Evolutionary conservation across 2,329 filamentous ascomycete species (phyloP), one percentile per base, ranked within the genome.

Genomic region (Penicillium sp.): DNA sequence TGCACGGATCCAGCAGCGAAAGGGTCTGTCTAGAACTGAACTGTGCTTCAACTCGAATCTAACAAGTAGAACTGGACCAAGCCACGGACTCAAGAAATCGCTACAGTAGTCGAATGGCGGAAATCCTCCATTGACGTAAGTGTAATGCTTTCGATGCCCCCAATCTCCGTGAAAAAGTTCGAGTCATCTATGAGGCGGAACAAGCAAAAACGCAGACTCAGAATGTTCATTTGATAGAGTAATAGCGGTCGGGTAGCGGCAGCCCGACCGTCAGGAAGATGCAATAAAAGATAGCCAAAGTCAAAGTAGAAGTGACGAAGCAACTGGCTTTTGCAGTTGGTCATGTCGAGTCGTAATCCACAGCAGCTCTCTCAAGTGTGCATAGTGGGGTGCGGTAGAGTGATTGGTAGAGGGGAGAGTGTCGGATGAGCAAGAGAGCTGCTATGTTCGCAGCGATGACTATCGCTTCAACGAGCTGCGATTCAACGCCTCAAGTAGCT

Each of bases 401-500:
- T 16, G 16, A 10, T 33, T 29, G 9, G 19, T 12, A 13, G 29
- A 44, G 41, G 13, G 30, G 28, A 38, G 46, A 48, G n/a, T 27
- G 10, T 38, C 29, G 4, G 34, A 45, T 43, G 33, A 36, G 27
- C 16, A 35, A 44, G 35, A 40, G 41, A 35, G 27, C 10, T 34
- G 22, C 30, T 25, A 49, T 50, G 39, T 42, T 35, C 41, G 45
- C 28, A 35, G 53, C 53, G 36, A 44, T 37, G 27, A 52, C 58
- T 69, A 70, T 46, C 69, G 74, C 65, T 82, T 80, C 71, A 90
- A 79, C 45, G 86, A 87, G 67, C 89, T 95, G 64, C 87, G 80
- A 65, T 88, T 86, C 54, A 99, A 77, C 27, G 93, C 93, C 69
- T 95, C 88, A 57, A 92, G 76, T 51, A 99, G 77, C 77, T 97